Conservation (phyloP, 345 rosid species). For the Reutealis trisperma region DNA sequence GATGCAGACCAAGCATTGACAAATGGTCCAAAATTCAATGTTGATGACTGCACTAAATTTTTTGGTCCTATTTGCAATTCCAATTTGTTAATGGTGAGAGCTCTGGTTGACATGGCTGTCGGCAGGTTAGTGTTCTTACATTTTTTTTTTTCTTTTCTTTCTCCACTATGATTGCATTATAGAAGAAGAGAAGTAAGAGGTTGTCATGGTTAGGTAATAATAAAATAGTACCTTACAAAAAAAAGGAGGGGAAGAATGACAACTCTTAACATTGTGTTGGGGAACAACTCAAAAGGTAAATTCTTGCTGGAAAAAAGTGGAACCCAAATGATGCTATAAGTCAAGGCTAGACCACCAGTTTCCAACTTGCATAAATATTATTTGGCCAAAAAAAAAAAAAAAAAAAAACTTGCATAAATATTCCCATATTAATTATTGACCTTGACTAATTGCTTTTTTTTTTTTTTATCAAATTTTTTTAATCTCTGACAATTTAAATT, state of each 20-base stretch:
- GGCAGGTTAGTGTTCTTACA: constrained; percentile 66
- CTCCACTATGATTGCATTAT: neutral
- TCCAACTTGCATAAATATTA: constrained; percentile 17
- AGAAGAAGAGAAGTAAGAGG: no score
- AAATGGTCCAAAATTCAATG: constrained; percentile 58
- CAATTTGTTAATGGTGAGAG: constrained; percentile 60
- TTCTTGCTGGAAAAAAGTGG: constrained; percentile 23
- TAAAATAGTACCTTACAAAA: neutral
- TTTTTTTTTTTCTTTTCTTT: neutral
- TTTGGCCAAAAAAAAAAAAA: no score
- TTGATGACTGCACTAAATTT: constrained; percentile 61
- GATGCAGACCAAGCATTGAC: constrained; percentile 67
- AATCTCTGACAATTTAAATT: no score
- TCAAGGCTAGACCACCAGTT: neutral
- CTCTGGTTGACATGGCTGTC: constrained; percentile 78
- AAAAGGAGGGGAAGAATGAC: no score
- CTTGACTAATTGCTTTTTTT: constrained; percentile 23
- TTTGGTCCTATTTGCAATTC: constrained; percentile 77
- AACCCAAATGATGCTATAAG: constrained; percentile 7
- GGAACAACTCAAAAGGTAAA: constrained; percentile 46
- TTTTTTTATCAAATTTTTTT: neutral
- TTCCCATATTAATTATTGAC: constrained; percentile 27
- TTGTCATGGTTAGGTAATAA: neutral
- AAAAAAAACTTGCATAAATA: constrained; percentile 15
- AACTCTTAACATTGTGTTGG: constrained; percentile 6